Base-by-base conservation (phyloP, 352 stramenopile genomes). In the Thraustochytrium striatum region DNA sequence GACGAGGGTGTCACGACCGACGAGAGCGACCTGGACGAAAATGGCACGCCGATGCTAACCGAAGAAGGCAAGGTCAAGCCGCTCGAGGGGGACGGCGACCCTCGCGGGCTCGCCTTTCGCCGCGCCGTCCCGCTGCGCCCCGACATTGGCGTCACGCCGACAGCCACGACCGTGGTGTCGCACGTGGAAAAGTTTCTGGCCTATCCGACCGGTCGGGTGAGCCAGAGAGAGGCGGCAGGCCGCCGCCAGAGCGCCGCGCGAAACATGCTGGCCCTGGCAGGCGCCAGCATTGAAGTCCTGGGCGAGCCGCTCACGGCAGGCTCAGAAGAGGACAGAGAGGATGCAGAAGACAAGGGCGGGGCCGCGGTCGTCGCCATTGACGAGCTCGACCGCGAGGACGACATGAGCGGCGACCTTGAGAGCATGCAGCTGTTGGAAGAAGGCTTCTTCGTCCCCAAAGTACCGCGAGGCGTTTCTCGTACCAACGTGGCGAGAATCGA, bases 371-470 rank as follows among this genome's bases (percentile, higher is more conserved):
- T 25, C 25, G 47, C 41, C 28, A 19, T 33, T 73, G 53, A 36
- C 5, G 53, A 61, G 5, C 16, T 16, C 47, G 53, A 9, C 13
- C 32, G 32, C 7, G 30, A 36, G 30, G 30, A 35, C 59, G 59
- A 70, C 11, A n/a, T 38, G 11, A 11, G 53, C 41, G 59, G n/a
- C 13, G 55, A 16, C 2, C 39, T 13, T 36, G 9, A 9, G 11
- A 38, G 2, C 13, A 28, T 70, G 33, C n/a, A 16, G 47, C 50
- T 75, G 13, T 43, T 55, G 65, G 65, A 75, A 1, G 65, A 75
- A 25, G 65, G 65, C 16, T 75, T 75, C 36, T 75, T 75, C 30
- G 52, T 75, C 30, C 41, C 65, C 5, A 43, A 75, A n/a, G 65
- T 75, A 8, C 65, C 65, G 39, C 32, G 21, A 58, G 65, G 65